These are phyloP conservation scores for Hanseniaspora valbyensis DNA, from an alignment of 805 yeast genomes.

Conservation along the genomic window DNA sequence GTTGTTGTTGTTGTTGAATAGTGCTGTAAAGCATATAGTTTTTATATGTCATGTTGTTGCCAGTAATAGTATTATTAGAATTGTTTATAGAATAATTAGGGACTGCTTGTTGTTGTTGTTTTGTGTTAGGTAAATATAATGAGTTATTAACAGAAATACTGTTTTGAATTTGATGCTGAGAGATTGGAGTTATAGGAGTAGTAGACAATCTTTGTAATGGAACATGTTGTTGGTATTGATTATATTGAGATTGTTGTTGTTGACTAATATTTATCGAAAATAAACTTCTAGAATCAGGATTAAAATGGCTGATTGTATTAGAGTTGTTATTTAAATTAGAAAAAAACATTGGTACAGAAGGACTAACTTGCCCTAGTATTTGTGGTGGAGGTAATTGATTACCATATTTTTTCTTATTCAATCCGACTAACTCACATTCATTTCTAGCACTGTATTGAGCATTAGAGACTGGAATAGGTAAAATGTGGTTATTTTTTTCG, in stretches of 20 bases:
- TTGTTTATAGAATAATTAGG: background rate
- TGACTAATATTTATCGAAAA: too few relatives aligned
- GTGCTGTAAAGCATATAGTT: background rate
- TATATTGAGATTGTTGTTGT: too few relatives aligned
- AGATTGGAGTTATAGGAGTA: too few relatives aligned
- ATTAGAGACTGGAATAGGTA: background rate
- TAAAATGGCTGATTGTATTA: too few relatives aligned
- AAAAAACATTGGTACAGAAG: background rate
- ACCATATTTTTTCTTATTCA: background rate
- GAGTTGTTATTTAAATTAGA: too few relatives aligned
- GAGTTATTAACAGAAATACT: too few relatives aligned
- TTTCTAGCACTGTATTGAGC: background rate
- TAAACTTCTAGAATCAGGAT: too few relatives aligned
- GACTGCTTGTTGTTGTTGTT: background rate
- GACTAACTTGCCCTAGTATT: background rate
- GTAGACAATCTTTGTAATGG: too few relatives aligned
- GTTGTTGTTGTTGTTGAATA: constrained; percentile 7
- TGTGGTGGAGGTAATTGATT: background rate
- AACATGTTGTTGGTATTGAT: too few relatives aligned
- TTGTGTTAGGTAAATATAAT: too few relatives aligned
- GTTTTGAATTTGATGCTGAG: too few relatives aligned
- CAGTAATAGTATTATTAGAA: too few relatives aligned
- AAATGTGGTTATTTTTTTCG: background rate
- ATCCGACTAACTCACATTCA: background rate
- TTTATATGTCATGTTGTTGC: background rate